Conservation (phyloP, 2,329 filamentous ascomycete genomes). For the Fusarium hainanense region DNA sequence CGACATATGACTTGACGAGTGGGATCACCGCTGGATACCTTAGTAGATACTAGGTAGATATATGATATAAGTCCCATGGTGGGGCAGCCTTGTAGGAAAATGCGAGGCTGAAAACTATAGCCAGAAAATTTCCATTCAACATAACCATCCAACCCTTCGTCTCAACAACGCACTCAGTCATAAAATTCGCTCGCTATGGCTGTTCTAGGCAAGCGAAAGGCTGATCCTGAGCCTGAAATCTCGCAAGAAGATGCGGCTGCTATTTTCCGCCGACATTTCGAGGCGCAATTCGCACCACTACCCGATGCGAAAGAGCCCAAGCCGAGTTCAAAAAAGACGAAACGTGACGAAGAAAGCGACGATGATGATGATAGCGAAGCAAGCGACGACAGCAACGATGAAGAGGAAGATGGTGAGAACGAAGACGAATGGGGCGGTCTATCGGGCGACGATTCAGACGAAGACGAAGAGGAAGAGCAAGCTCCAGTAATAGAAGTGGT, state of each 20-base stretch:
- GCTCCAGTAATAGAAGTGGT: slow-evolving; percentile 66
- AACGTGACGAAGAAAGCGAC: slow-evolving; percentile 41
- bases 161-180: slow-evolving; percentile 3
- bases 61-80: slow-evolving; percentile 9
- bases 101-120: slow-evolving; percentile 40
- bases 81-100: slow-evolving; percentile 44
- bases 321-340: slow-evolving; percentile 44
- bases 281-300: slow-evolving; percentile 85
- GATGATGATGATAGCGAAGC: slow-evolving; percentile 53
- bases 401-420: slow-evolving; percentile 36
- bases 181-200: slow-evolving; percentile 50
- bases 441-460: slow-evolving; percentile 40
- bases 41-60: too few relatives aligned
- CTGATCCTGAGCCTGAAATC: slow-evolving; percentile 43
- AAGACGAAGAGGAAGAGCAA: slow-evolving; percentile 36
- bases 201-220: slow-evolving; percentile 63
- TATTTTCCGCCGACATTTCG: slow-evolving; percentile 86
- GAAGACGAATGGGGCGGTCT: slow-evolving; percentile 47
- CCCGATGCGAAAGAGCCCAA: slow-evolving; percentile 48
- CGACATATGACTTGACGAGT: not conserved
- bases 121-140: slow-evolving; percentile 35
- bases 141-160: slow-evolving; percentile 1
- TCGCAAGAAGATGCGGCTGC: slow-evolving; percentile 71
- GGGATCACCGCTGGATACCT: not conserved
- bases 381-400: slow-evolving; percentile 43